phyloP scores from a whole-genome alignment of 805 yeast species.

The Saccharomycopsis malanga region DNA sequence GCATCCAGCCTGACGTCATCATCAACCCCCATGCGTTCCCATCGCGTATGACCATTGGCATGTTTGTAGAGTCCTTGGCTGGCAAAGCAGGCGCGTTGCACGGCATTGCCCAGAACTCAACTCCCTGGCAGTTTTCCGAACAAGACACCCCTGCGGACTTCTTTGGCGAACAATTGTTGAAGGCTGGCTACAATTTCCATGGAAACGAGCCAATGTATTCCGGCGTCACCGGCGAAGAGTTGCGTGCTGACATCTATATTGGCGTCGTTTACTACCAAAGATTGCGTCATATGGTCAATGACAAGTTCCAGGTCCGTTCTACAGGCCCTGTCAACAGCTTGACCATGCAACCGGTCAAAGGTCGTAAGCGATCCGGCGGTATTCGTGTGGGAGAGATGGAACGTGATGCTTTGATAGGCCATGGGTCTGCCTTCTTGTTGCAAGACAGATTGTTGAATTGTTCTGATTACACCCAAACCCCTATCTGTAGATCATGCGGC shows the following conservation, averaged over 20 bases:
- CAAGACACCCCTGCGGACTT: conserved; percentile 93
- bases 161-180: conserved; percentile 85
- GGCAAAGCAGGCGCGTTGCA: conserved; percentile 98
- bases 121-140: conserved; percentile 94
- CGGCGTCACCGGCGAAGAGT: conserved; percentile 97
- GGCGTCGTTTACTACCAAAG: conserved; percentile 98
- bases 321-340: conserved; percentile 96
- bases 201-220: conserved; percentile 99
- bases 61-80: conserved; percentile 98
- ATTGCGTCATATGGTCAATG: conserved; percentile 98
- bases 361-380: conserved; percentile 98
- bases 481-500: conserved; percentile 90
- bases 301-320: conserved; percentile 97
- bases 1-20: conserved; percentile 95
- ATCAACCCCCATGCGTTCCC: conserved; percentile 99
- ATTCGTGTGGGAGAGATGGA: conserved; percentile 99
- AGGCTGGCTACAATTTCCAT: conserved; percentile 93
- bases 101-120: conserved; percentile 94
- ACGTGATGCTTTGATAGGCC: conserved; percentile 97
- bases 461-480: conserved; percentile 89
- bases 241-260: conserved; percentile 90
- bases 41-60: conserved; percentile 99
- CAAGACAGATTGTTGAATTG: conserved; percentile 94
- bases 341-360: conserved; percentile 99
- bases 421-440: conserved; percentile 90